These are phyloP conservation scores for Capsicum pubescens DNA, from an alignment of 257 asterid genomes.

Conservation along the genomic window DNA sequence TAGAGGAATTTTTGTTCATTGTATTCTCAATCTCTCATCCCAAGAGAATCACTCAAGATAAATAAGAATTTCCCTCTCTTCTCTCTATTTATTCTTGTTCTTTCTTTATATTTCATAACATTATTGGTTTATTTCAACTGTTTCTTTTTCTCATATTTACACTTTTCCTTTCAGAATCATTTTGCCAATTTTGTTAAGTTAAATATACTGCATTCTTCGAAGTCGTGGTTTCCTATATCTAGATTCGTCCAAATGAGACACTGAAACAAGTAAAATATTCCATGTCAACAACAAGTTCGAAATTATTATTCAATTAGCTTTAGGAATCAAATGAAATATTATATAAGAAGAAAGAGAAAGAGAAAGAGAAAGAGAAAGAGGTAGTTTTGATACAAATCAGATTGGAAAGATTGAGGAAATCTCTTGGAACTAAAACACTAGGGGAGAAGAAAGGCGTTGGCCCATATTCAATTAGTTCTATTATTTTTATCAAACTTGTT, in stretches of 20 bases:
- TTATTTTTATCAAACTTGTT: not conserved
- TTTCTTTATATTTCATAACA: too few species aligned
- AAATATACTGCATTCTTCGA: not conserved
- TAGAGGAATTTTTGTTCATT: too few species aligned
- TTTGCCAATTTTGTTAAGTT: not conserved
- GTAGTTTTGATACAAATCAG: not conserved
- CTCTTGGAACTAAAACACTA: constrained; percentile 11
- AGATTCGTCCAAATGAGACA: not conserved
- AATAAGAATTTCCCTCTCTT: too few species aligned
- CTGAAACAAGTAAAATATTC: not conserved
- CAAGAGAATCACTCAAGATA: too few species aligned
- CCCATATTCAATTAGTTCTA: not conserved
- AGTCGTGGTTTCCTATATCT: constrained; percentile 20
- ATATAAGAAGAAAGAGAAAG: not conserved
- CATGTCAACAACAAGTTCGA: not conserved
- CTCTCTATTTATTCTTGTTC: too few species aligned
- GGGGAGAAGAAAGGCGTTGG: not conserved
- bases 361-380: not conserved
- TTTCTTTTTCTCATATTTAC: not conserved
- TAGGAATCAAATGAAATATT: not conserved
- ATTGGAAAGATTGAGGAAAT: constrained; percentile 25
- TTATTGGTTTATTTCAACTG: not conserved
- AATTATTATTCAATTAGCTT: not conserved
- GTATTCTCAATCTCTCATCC: too few species aligned
- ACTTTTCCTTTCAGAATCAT: not conserved